These are phyloP conservation scores for Cucurbita moschata DNA, from an alignment of 306 rosid species.

Conservation along the genomic window DNA sequence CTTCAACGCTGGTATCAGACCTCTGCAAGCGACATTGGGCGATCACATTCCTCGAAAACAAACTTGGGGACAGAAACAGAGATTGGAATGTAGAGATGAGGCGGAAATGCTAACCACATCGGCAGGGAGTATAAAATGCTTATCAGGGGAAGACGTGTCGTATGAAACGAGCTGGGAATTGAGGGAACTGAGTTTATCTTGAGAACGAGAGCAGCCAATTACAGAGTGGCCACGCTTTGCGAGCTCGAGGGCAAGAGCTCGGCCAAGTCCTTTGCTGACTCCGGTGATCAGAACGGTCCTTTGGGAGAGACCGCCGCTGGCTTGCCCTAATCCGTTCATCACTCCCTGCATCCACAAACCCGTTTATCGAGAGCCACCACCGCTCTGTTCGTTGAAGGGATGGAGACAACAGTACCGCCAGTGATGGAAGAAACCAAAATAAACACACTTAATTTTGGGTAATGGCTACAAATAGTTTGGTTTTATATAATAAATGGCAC, in stretches of 20 bases:
- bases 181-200: conserved; percentile 48
- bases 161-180: conserved; percentile 29
- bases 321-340: neutral
- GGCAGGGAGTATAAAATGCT: conserved; percentile 39
- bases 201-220: conserved; percentile 69
- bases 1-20: conserved; percentile 39
- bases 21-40: conserved; percentile 15
- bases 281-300: conserved; percentile 59
- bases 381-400: neutral
- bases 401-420: neutral
- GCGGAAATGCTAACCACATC: conserved; percentile 34
- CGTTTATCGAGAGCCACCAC: neutral
- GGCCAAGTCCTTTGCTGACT: conserved; percentile 62
- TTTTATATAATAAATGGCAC: too few relatives aligned
- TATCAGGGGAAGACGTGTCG: conserved; percentile 8
- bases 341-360: neutral
- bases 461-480: too few relatives aligned
- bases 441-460: too few relatives aligned
- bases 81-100: neutral
- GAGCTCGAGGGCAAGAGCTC: conserved; percentile 58
- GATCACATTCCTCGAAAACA: neutral
- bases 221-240: conserved; percentile 59
- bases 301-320: neutral
- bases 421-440: too few relatives aligned
- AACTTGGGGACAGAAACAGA: neutral